Conservation (phyloP, 108 stramenopile species). For the Pelagomonas calceolata region DNA sequence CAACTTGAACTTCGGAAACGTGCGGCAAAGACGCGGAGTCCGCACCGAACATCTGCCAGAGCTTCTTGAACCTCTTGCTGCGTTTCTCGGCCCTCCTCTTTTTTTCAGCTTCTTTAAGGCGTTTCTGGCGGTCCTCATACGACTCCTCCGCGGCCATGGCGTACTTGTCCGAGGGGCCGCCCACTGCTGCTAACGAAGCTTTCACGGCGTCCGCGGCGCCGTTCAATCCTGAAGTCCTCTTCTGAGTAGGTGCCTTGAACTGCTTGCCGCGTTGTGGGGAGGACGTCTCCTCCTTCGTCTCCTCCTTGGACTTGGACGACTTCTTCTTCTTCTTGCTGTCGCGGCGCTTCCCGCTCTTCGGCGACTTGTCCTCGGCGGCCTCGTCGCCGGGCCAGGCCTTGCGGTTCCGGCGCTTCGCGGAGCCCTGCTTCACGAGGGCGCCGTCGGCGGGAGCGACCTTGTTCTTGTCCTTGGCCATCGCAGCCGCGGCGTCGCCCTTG, state of each 20-base stretch:
- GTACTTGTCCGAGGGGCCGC: not conserved
- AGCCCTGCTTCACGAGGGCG: no score
- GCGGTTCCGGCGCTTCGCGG: no score
- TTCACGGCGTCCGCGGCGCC: not conserved
- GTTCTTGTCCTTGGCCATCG: no score
- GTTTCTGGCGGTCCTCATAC: not conserved
- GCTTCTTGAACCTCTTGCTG: not conserved
- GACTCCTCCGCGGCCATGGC: not conserved
- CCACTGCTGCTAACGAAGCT: not conserved
- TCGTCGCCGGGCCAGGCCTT: not conserved
- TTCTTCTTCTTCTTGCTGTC: not conserved
- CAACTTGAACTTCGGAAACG: no score
- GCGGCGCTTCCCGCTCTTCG: not conserved
- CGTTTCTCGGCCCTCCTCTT: not conserved
- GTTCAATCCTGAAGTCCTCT: not conserved
- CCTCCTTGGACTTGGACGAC: not conserved
- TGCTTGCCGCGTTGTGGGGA: no score
- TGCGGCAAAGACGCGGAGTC: no score
- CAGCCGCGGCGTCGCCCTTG: no score
- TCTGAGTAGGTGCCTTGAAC: not conserved
- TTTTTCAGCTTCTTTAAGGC: not conserved
- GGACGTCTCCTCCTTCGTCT: no score
- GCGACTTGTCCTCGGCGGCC: slow-evolving; percentile 2
- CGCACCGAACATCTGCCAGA: no score
- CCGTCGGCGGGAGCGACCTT: no score